These are phyloP conservation scores for Paracoccidioides lutzii DNA, from an alignment of 2,329 filamentous ascomycete species.

Conservation along the genomic window DNA sequence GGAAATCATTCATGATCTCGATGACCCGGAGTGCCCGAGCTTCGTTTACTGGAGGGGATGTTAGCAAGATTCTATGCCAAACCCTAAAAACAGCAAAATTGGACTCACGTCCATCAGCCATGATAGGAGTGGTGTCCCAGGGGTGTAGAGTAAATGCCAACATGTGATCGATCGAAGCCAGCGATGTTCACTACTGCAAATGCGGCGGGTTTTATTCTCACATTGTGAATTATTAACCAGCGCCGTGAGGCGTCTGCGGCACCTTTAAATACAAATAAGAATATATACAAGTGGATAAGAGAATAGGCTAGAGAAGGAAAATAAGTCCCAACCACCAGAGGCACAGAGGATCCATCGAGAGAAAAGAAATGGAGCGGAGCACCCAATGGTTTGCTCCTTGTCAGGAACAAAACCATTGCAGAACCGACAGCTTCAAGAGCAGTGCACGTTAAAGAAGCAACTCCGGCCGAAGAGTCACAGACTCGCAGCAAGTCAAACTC, in stretches of 20 bases:
- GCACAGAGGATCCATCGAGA: not conserved
- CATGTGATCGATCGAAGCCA: constrained; percentile 8
- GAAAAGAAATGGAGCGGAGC: not conserved
- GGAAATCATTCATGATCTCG: constrained; percentile 53
- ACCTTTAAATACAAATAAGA: constrained; percentile 3
- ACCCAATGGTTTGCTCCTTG: not conserved
- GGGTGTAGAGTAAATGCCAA: constrained; percentile 5
- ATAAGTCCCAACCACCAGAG: not conserved
- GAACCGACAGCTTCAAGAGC: not conserved
- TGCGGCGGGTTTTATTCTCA: not conserved
- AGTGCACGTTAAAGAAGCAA: not conserved
- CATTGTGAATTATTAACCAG: not conserved
- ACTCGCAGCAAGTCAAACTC: not conserved
- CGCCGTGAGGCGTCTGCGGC: constrained; percentile 1
- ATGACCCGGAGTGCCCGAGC: constrained; percentile 49
- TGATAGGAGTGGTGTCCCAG: constrained; percentile 16
- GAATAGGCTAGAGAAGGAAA: not conserved
- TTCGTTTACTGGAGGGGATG: constrained; percentile 43
- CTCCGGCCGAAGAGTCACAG: not conserved
- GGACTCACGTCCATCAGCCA: constrained; percentile 46
- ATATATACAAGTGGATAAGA: not conserved
- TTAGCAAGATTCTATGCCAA: not conserved
- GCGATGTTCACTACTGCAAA: constrained; percentile 1
- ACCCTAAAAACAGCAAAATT: not conserved
- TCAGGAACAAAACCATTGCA: not conserved